A percentile compares a stretch with the other conserved stretches of the same genome.
These are phyloP conservation scores for Phaeosphaeriaceae sp. DNA, from an alignment of 2,329 filamentous ascomycete genomes.

Conservation along the genomic window DNA sequence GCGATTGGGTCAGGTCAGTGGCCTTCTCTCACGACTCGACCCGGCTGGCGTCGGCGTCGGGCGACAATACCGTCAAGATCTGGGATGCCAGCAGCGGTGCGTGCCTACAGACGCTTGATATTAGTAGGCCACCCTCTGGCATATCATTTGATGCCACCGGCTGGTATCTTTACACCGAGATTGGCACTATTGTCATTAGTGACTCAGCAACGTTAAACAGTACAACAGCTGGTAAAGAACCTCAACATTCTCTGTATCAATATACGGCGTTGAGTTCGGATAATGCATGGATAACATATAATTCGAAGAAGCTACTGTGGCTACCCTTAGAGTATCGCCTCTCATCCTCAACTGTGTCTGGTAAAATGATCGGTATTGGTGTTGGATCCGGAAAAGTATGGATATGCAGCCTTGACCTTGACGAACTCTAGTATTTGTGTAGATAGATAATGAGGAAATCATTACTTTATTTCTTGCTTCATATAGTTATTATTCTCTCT, in stretches of 20 bases:
- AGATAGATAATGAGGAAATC: too few relatives aligned
- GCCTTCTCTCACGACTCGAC: constrained; percentile 27
- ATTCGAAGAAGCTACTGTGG: constrained; percentile 23
- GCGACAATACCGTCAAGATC: too few relatives aligned
- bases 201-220: not conserved
- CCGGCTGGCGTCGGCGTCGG: not conserved
- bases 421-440: too few relatives aligned
- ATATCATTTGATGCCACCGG: constrained; percentile 26
- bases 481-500: too few relatives aligned
- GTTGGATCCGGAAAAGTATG: constrained; percentile 20
- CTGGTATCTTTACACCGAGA: constrained; percentile 25
- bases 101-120: constrained; percentile 5
- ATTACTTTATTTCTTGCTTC: too few relatives aligned
- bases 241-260: constrained; percentile 13
- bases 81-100: constrained; percentile 4
- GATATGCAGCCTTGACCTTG: constrained; percentile 16
- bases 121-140: constrained; percentile 10
- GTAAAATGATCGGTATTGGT: constrained; percentile 18
- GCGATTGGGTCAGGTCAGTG: constrained; percentile 15
- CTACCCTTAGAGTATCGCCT: constrained; percentile 31
- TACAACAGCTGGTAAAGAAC: constrained; percentile 3
- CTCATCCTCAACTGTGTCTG: constrained; percentile 16
- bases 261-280: constrained; percentile 17
- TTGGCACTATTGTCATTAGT: constrained; percentile 18
- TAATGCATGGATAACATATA: constrained; percentile 23